phyloP scores from a whole-genome alignment of 2,329 filamentous ascomycete species.

The Claviceps digitariae region DNA sequence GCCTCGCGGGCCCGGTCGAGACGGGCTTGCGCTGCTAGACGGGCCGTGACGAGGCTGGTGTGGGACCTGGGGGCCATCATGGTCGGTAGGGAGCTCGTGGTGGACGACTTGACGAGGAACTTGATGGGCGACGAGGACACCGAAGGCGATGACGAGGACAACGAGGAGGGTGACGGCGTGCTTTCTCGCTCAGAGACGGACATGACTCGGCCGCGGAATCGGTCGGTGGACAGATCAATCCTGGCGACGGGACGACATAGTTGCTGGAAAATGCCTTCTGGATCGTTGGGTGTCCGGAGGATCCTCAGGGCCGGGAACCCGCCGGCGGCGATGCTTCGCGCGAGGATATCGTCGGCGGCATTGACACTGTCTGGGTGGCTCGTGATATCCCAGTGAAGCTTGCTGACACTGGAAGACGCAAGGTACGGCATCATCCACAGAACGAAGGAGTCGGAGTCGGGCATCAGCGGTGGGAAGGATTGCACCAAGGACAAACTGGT shows the following conservation, averaged over 20 bases:
- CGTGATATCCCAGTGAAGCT: constrained; percentile 53
- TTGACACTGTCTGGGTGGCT: constrained; percentile 28
- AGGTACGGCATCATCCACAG: constrained; percentile 54
- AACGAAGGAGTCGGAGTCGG: constrained; percentile 35
- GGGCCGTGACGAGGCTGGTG: constrained; percentile 36
- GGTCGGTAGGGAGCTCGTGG: constrained; percentile 18
- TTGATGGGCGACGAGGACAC: constrained; percentile 11
- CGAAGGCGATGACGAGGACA: not conserved
- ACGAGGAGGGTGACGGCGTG: constrained; percentile 7
- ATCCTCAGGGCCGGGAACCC: constrained; percentile 49
- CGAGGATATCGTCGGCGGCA: constrained; percentile 47
- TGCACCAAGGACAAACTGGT: constrained; percentile 41
- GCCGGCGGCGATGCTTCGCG: constrained; percentile 43
- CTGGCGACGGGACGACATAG: constrained; percentile 51
- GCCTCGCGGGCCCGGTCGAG: constrained; percentile 42
- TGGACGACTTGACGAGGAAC: constrained; percentile 22
- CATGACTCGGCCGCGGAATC: constrained; percentile 21
- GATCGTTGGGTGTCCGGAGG: constrained; percentile 54
- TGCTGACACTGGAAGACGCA: constrained; percentile 37
- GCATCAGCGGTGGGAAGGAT: constrained; percentile 37
- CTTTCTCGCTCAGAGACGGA: constrained; percentile 8
- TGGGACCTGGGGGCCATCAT: constrained; percentile 15
- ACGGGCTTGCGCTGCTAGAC: constrained; percentile 51
- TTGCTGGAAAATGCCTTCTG: constrained; percentile 53
- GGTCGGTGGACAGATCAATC: constrained; percentile 37